These are phyloP conservation scores for Gossypium davidsonii DNA, from an alignment of 441 rosid species.

Conservation along the genomic window DNA sequence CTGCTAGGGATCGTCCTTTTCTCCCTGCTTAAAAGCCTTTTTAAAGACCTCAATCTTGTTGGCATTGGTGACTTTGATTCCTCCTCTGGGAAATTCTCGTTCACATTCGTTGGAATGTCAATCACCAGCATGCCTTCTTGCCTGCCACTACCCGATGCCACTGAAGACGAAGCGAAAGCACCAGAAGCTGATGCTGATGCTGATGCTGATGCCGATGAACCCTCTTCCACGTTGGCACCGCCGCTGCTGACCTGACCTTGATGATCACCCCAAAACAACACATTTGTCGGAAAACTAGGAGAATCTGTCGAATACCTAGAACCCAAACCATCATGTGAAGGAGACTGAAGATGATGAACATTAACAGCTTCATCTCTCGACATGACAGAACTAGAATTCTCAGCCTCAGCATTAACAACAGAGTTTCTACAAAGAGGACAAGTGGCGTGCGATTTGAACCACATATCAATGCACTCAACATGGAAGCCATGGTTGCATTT, in stretches of 20 bases:
- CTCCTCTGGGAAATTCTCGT: slow-evolving; percentile 41
- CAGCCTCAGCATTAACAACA: slow-evolving; percentile 25
- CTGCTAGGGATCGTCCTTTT: slow-evolving; percentile 37
- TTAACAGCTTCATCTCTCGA: slow-evolving; percentile 21
- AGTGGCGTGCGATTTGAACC: slow-evolving; percentile 64
- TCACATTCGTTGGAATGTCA: slow-evolving; percentile 41
- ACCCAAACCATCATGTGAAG: slow-evolving; percentile 23
- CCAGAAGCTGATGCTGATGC: slow-evolving; percentile 14
- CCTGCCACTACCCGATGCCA: slow-evolving; percentile 21
- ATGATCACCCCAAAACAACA: slow-evolving; percentile 80
- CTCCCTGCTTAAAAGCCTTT: slow-evolving; percentile 70
- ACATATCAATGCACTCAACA: slow-evolving; percentile 67
- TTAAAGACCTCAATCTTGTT: slow-evolving; percentile 60
- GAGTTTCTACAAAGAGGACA: slow-evolving; percentile 64
- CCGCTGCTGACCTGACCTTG: slow-evolving; percentile 59
- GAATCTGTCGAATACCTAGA: slow-evolving; percentile 41
- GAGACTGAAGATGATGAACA: slow-evolving; percentile 22
- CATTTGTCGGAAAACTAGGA: slow-evolving; percentile 68
- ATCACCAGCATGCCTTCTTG: slow-evolving; percentile 42
- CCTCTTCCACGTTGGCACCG: slow-evolving; percentile 38
- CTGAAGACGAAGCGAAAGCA: slow-evolving; percentile 21
- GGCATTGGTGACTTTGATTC: slow-evolving; percentile 60
- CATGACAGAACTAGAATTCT: slow-evolving; percentile 14
- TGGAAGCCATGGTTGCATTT: slow-evolving; percentile 56
- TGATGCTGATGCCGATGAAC: slow-evolving; percentile 22